These are phyloP conservation scores for Coemansia sp. DNA, from an alignment of 192 early-diverging fungal genomes.

Conservation along the genomic window DNA sequence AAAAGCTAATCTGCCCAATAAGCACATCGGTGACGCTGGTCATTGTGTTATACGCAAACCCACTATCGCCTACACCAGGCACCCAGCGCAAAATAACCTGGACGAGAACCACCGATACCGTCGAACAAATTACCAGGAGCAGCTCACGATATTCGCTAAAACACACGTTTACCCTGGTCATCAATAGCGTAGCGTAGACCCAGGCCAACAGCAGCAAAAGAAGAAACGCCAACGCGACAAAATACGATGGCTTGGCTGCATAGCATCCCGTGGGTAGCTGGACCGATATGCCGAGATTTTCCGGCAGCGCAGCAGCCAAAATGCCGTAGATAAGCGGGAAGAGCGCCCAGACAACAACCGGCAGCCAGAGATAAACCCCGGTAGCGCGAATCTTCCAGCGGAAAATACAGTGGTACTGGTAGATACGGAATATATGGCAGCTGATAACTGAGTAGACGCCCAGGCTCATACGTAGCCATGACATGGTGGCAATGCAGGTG, in stretches of 20 bases:
- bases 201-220: conserved; percentile 20
- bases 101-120: conserved; percentile 14
- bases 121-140: conserved; percentile 18
- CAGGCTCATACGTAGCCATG: conserved; percentile 48
- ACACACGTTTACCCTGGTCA: conserved; percentile 28
- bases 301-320: conserved; percentile 31
- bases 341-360: conserved; percentile 7
- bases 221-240: conserved; percentile 28
- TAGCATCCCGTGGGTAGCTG: conserved; percentile 17
- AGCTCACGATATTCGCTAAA: conserved; percentile 48
- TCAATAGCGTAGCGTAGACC: conserved; percentile 23
- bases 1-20: conserved; percentile 27
- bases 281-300: conserved; percentile 6
- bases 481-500: conserved; percentile 38
- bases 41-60: conserved; percentile 36
- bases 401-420: conserved; percentile 47
- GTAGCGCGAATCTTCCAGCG: conserved; percentile 27
- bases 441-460: conserved; percentile 32
- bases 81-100: conserved; percentile 48
- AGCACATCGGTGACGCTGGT: conserved; percentile 37
- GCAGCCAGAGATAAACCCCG: conserved; percentile 27
- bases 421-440: conserved; percentile 38
- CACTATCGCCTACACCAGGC: conserved; percentile 24
- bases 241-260: conserved; percentile 36
- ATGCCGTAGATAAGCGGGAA: conserved; percentile 29